These are phyloP conservation scores for Tephrocybe sp. DNA, from an alignment of 768 basidiomycete genomes.

Conservation along the genomic window DNA sequence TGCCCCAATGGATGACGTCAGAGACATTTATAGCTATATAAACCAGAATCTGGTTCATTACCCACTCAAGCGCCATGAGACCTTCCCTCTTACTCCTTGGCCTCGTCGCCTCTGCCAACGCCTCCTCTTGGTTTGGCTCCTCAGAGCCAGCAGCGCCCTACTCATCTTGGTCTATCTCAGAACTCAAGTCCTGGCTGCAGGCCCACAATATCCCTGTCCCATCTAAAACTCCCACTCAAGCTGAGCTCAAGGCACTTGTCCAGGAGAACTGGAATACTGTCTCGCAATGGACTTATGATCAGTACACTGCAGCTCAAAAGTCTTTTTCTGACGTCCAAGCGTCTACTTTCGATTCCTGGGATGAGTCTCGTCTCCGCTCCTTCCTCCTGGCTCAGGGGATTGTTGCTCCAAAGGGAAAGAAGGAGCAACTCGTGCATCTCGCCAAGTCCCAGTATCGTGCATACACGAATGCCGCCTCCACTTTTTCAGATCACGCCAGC, in stretches of 20 bases:
- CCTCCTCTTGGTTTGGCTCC: slow-evolving; percentile 53
- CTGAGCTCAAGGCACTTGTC: slow-evolving; percentile 48
- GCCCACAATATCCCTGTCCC: slow-evolving; percentile 62
- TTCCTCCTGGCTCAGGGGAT: slow-evolving; percentile 88
- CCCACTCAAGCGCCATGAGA: slow-evolving; percentile 25
- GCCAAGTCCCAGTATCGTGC: slow-evolving; percentile 71
- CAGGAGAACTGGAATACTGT: slow-evolving; percentile 60
- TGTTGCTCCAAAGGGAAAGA: slow-evolving; percentile 75
- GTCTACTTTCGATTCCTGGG: slow-evolving; percentile 75
- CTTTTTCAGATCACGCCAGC: slow-evolving; percentile 51
- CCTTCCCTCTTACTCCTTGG: slow-evolving; percentile 24
- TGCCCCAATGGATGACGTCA: no score
- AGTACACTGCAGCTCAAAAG: slow-evolving; percentile 63
- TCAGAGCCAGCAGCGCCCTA: slow-evolving; percentile 35
- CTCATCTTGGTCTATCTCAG: slow-evolving; percentile 57
- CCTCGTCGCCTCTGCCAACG: slow-evolving; percentile 39
- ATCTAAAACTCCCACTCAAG: slow-evolving; percentile 38
- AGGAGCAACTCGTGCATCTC: slow-evolving; percentile 76
- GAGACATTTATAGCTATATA: no score
- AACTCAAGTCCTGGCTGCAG: slow-evolving; percentile 71
- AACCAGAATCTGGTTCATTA: neutral
- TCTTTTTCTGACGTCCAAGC: slow-evolving; percentile 60
- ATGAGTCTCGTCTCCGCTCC: slow-evolving; percentile 77
- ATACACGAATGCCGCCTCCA: slow-evolving; percentile 60
- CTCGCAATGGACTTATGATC: slow-evolving; percentile 60